Conservation (phyloP, 441 rosid genomes). For the Raphanus hybrid region DNA sequence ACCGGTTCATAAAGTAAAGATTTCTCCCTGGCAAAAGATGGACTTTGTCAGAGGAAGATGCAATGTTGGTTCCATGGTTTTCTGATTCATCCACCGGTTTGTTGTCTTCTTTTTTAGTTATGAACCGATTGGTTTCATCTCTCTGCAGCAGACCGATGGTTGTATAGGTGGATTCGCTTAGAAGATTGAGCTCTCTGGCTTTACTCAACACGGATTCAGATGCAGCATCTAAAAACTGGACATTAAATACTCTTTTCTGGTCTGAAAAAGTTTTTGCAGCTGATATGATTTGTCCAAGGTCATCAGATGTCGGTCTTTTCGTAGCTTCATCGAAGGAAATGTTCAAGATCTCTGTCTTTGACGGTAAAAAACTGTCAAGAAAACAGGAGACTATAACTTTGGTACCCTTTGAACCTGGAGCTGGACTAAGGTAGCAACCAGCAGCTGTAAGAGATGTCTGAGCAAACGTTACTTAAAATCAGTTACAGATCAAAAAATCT, state of each 20-base stretch:
- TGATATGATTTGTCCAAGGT: conserved; percentile 53
- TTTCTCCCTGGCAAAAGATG: conserved; percentile 54
- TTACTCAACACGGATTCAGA: conserved; percentile 65
- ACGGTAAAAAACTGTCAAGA: conserved; percentile 62
- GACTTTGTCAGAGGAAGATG: conserved; percentile 43
- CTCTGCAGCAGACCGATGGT: conserved; percentile 55
- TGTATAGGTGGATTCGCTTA: conserved; percentile 68
- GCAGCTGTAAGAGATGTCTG: conserved; percentile 93
- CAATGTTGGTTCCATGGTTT: conserved; percentile 34
- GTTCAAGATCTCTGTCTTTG: conserved; percentile 51
- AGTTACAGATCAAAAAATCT: neutral
- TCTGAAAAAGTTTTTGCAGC: conserved; percentile 52
- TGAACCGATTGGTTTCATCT: conserved; percentile 70
- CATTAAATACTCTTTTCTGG: conserved; percentile 47
- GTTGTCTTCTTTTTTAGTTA: conserved; percentile 51
- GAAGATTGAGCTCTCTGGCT: conserved; percentile 65
- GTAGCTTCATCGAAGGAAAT: conserved; percentile 40
- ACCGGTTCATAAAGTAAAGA: conserved; percentile 79
- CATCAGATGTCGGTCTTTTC: conserved; percentile 35
- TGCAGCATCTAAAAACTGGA: conserved; percentile 52
- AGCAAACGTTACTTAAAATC: conserved; percentile 15
- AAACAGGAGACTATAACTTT: conserved; percentile 83
- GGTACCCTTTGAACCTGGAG: conserved; percentile 85
- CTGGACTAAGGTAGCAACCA: conserved; percentile 94
- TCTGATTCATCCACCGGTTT: conserved; percentile 39